Base-by-base conservation (phyloP, 192 early-diverging fungal species). In the Coemansia interrupta region DNA sequence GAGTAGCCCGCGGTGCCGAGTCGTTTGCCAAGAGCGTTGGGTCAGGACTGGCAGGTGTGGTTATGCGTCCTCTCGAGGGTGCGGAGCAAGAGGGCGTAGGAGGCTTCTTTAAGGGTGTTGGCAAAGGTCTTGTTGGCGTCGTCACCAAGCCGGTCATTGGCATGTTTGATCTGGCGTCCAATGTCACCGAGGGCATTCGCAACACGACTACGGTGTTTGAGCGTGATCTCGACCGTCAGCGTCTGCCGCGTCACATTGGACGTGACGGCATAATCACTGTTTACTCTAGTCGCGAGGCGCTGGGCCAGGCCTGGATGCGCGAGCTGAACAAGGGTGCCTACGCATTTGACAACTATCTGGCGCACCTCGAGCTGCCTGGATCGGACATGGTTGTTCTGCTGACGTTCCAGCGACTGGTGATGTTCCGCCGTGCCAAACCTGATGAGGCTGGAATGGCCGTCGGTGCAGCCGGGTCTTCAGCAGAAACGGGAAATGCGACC, bases 61-160 rank as follows among this genome's bases (percentile, higher is more conserved):
- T 96, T 23, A 83, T 73, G 73, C 87, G 87, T 45, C 95, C 94
- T 4, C 75, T 96, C 13, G 87, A 94, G 72, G 97, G 95, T 0
- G 93, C 87, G 6, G 83, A 90, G 66, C 86, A 85, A 65, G 89
- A 92, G 48, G 95, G 97, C 18, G 86, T 95, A 0, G 88, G 87
- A 18, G 97, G 97, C 0, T 96, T 99, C 68, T 87, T 97, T 70
- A 92, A 89, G 62, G 97, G 97, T 28, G 82, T 99, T 0, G 95
- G 94, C 23, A 95, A 91, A 67, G 97, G 95, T 0, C 62, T 96
- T 15, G 89, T 97, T 3, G 97, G 97, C 6, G 88, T 86, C 5
- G 90, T 97, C 3, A 94, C 94, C 12, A 99, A 99, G 68, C 97
- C 97, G 1, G 81, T 94, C 10, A 90, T 95, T 5, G 97, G 97